These are phyloP conservation scores for Hawksworthiomyces lignivorus DNA, from an alignment of 2,329 filamentous ascomycete genomes.

Conservation along the genomic window DNA sequence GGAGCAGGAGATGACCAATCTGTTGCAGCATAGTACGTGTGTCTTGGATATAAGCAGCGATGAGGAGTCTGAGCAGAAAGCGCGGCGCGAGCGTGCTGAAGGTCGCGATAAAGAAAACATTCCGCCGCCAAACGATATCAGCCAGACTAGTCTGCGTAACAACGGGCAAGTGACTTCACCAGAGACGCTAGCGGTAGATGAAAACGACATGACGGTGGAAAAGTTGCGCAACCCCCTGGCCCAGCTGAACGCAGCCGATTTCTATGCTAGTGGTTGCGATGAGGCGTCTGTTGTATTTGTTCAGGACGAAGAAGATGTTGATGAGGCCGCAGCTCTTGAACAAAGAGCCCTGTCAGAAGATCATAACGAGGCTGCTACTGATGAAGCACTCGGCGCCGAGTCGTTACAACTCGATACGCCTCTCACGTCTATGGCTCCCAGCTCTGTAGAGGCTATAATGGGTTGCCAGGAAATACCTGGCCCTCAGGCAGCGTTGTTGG, in stretches of 20 bases:
- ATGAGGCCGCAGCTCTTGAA: no score
- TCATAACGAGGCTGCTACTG: no score
- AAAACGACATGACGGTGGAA: conserved; percentile 51
- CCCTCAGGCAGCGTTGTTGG: conserved; percentile 39
- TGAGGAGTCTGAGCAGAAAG: conserved; percentile 59
- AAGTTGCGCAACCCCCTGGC: conserved; percentile 57
- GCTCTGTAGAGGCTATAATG: conserved; percentile 33
- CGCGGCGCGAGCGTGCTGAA: conserved; percentile 44
- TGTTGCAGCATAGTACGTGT: conserved; percentile 85
- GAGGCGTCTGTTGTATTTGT: conserved; percentile 54
- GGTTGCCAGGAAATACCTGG: conserved; percentile 25
- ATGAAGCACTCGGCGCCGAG: no score
- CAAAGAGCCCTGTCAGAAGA: no score
- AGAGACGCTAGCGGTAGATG: no score
- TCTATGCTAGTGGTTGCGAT: conserved; percentile 59
- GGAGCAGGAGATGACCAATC: conserved; percentile 83
- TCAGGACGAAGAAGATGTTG: conserved; percentile 29
- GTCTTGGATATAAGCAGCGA: conserved; percentile 85
- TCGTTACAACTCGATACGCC: no score
- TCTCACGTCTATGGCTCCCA: no score
- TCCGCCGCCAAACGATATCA: conserved; percentile 61
- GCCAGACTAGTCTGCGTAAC: conserved; percentile 51
- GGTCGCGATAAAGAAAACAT: conserved; percentile 87
- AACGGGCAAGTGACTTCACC: no score
- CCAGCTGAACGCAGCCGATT: conserved; percentile 60